Evolutionary conservation across 495 filamentous ascomycete species (phyloP), one percentile per base, ranked within the genome.

Genomic region (Hypoxylon subgilvum): DNA sequence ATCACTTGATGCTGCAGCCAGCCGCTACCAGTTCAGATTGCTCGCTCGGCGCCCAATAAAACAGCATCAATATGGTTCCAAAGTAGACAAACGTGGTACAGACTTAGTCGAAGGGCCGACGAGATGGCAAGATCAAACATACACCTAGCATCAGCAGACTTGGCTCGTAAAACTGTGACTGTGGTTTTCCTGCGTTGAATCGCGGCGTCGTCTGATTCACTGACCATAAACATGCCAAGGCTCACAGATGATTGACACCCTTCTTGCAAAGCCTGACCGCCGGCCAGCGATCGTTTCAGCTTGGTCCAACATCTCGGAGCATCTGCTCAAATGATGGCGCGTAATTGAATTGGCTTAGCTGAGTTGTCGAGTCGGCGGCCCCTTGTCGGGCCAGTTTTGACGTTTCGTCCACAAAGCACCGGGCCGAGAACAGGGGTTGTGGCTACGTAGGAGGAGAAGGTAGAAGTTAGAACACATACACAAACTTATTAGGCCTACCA

Each of bases 391-490:
- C 48, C 60, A 58, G 48, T 22, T 39, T 52, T 14, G 18, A 21
- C 22, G n/a, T 17, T 41, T 40, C 35, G 21, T 19, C 27, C 7
- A 27, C 41, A 47, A 36, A 32, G 40, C 21, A 45, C 48, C 60
- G 60, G 60, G 60, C 60, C 60, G 60, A 63, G 43, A 32, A 53
- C 47, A 48, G 32, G 60, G 52, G 60, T 27, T 46, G 22, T n/a
- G n/a, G n/a, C n/a, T n/a, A n/a, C n/a, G 16, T 25, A 31, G 23
- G 19, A 30, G 36, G 22, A 45, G 36, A 36, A n/a, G n/a, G n/a
- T n/a, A n/a, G n/a, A n/a, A n/a, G n/a, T n/a, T n/a, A n/a, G n/a
- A n/a, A n/a, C n/a, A n/a, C n/a, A n/a, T n/a, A n/a, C n/a, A n/a
- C n/a, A n/a, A n/a, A n/a, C n/a, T n/a, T n/a, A n/a, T n/a, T n/a